Percentiles rank a stretch among this genome's conserved stretches.
Conservation (phyloP, 225 moss, liverwort and hornwort species). For the Straminergon stramineum region DNA sequence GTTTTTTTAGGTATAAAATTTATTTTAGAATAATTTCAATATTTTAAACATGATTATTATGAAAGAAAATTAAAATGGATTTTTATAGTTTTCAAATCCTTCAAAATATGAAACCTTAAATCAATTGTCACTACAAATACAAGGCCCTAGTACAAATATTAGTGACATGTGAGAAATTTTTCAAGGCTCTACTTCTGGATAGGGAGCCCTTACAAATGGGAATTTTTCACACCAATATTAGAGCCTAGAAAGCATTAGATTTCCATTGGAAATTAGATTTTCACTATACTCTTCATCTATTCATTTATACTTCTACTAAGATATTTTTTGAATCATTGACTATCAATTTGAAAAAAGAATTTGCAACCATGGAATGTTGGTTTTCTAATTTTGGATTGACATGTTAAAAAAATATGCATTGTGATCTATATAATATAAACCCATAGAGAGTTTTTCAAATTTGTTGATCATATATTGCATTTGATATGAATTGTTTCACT, state of each 20-base stretch:
- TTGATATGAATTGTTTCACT: too few species aligned
- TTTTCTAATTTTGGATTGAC: neutral
- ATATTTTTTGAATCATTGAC: too few species aligned
- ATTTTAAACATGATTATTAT: neutral
- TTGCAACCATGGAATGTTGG: fast-evolving
- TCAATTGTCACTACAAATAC: neutral
- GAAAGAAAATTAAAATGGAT: fast-evolving
- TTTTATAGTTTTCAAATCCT: neutral
- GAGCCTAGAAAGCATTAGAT: neutral
- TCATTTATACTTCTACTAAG: neutral
- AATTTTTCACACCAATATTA: neutral
- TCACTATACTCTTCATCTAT: fast-evolving
- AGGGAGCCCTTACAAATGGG: fast-evolving
- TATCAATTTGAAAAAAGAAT: neutral
- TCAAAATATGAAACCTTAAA: neutral
- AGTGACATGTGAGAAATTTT: neutral
- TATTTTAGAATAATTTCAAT: too few species aligned
- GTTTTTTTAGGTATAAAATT: neutral
- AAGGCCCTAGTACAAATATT: too few species aligned
- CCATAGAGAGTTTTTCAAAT: fast-evolving
- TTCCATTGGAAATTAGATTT: neutral
- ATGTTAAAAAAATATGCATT: too few species aligned
- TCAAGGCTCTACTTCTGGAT: fast-evolving
- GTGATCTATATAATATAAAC: too few species aligned
- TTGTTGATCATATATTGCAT: neutral